Conservation (phyloP, 176 grass and related monocot species). For the Typha latifolia region DNA sequence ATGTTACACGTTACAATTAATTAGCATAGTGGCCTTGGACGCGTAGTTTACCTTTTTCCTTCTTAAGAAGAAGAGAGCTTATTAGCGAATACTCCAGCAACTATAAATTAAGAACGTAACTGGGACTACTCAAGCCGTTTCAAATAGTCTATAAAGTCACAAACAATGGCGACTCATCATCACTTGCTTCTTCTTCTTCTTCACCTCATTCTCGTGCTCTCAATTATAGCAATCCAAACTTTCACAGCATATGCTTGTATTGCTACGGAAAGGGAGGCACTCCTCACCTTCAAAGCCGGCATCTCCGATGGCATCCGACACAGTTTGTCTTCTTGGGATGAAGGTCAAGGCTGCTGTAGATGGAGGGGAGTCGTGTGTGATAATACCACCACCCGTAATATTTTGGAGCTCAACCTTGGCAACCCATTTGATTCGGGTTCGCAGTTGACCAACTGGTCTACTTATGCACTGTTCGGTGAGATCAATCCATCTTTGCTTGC, state of each 20-base stretch:
- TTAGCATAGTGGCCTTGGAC: no score
- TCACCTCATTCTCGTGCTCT: not conserved
- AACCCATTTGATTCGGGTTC: not conserved
- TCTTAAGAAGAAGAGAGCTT: no score
- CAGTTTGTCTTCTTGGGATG: not conserved
- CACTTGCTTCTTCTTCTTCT: not conserved
- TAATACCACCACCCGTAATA: not conserved
- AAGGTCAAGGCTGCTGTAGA: not conserved
- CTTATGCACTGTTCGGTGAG: not conserved
- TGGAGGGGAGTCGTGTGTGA: slow-evolving; percentile 6
- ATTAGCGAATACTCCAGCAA: not conserved
- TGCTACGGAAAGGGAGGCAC: not conserved
- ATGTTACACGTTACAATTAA: no score
- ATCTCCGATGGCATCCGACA: not conserved
- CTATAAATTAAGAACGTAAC: no score
- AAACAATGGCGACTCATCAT: not conserved
- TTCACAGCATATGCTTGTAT: not conserved
- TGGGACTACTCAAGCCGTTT: no score
- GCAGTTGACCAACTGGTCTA: not conserved
- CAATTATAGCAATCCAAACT: not conserved
- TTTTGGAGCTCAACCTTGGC: not conserved
- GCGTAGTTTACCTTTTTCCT: no score
- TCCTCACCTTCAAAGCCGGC: not conserved
- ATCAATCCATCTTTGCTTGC: slow-evolving; percentile 17
- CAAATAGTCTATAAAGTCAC: no score